Evolutionary conservation across 768 basidiomycete species (phyloP).

Genomic region (Trametes cubensis): DNA sequence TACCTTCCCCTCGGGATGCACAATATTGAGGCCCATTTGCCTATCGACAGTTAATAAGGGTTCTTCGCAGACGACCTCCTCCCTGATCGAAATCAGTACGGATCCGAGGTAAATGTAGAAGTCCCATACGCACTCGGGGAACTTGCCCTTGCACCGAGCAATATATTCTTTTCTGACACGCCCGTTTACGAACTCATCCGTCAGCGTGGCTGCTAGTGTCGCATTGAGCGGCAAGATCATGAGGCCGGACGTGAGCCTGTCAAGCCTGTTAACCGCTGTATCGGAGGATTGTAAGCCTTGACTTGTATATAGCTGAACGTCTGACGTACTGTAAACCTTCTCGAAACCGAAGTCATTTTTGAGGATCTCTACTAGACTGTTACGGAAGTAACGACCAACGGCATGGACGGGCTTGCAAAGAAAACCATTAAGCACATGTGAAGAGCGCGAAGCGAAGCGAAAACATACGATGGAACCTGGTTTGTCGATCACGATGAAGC

Average conservation of each 20-base stretch:
- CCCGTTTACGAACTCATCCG: conserved; percentile 80
- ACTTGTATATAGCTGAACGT: not conserved
- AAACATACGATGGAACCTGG: conserved; percentile 91
- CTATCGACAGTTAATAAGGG: conserved; percentile 91
- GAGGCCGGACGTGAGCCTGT: conserved; percentile 91
- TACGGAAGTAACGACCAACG: conserved; percentile 85
- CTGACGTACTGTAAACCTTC: conserved; percentile 79
- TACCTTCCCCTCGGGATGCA: conserved; percentile 94
- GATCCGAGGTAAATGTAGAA: not conserved
- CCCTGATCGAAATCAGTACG: conserved; percentile 44
- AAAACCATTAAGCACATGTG: conserved; percentile 7
- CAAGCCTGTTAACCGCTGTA: conserved; percentile 90
- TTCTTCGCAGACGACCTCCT: conserved; percentile 80
- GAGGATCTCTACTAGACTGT: conserved; percentile 87
- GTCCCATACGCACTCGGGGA: conserved; percentile 72
- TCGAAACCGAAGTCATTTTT: conserved; percentile 80
- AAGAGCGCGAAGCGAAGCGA: conserved; percentile 19
- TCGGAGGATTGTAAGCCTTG: not conserved
- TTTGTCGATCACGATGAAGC: conserved; percentile 93
- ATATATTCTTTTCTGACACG: conserved; percentile 91
- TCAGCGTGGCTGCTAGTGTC: conserved; percentile 66
- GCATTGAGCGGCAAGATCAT: conserved; percentile 89
- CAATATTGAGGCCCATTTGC: conserved; percentile 95
- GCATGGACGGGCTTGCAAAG: conserved; percentile 81
- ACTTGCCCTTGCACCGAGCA: conserved; percentile 82